These are phyloP conservation scores for Rhodotorula sp. DNA, from an alignment of 1,284 basidiomycete genomes.

Conservation along the genomic window DNA sequence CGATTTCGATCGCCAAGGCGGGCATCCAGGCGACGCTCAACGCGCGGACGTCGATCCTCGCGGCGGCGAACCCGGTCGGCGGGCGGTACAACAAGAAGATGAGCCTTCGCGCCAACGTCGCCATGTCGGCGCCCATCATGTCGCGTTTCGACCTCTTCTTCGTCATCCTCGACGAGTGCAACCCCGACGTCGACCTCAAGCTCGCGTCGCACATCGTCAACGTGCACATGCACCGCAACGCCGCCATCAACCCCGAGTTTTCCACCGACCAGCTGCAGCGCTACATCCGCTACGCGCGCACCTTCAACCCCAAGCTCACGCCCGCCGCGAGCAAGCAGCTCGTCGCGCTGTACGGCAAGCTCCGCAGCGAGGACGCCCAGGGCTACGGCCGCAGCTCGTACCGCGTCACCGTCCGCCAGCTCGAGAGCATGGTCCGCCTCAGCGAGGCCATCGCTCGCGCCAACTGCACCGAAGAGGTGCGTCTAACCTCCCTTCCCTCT, in stretches of 20 bases:
- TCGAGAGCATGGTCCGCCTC: slow-evolving; percentile 96
- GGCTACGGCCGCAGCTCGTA: slow-evolving; percentile 89
- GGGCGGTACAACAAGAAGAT: slow-evolving; percentile 97
- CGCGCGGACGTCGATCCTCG: slow-evolving; percentile 94
- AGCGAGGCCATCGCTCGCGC: slow-evolving; percentile 96
- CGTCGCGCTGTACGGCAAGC: slow-evolving; percentile 91
- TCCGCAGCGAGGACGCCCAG: slow-evolving; percentile 88
- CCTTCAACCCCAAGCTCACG: slow-evolving; percentile 96
- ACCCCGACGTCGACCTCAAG: slow-evolving; percentile 87
- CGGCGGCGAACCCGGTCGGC: slow-evolving; percentile 95
- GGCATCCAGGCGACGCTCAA: slow-evolving; percentile 99
- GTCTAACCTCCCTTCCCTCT: slow-evolving; percentile 34
- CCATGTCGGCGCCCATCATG: slow-evolving; percentile 99
- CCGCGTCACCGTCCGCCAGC: slow-evolving; percentile 91
- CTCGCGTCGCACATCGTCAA: slow-evolving; percentile 97
- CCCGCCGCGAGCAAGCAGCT: slow-evolving; percentile 88
- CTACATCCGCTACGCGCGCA: slow-evolving; percentile 94
- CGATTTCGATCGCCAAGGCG: slow-evolving; percentile 98
- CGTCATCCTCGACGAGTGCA: slow-evolving; percentile 96
- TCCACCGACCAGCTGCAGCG: slow-evolving; percentile 94
- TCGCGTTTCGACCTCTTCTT: slow-evolving; percentile 99
- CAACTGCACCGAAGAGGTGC: slow-evolving; percentile 85
- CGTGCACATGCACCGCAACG: slow-evolving; percentile 93
- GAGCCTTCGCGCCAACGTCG: slow-evolving; percentile 89
- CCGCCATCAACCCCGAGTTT: slow-evolving; percentile 93